phyloP scores from a whole-genome alignment of 176 grass and related monocot species.

The Microstegium vimineum region DNA sequence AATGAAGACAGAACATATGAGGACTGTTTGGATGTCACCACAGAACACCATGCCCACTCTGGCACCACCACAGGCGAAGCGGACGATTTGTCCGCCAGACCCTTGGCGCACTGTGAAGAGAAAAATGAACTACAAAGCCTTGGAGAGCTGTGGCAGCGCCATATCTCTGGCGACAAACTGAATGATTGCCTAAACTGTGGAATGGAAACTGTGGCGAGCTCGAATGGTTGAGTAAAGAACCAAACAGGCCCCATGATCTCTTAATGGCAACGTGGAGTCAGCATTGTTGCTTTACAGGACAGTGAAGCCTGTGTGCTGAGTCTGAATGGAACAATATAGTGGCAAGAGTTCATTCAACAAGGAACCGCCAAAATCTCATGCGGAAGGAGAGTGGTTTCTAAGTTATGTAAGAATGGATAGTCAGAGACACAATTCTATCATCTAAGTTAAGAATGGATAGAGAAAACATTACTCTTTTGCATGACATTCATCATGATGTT shows the following conservation, averaged over 20 bases:
- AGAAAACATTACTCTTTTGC: not conserved
- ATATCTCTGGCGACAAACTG: not conserved
- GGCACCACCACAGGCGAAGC: not conserved
- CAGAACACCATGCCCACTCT: not conserved
- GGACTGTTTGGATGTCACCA: not conserved
- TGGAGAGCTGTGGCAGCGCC: not conserved
- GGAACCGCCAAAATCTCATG: not conserved
- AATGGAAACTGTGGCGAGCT: not conserved
- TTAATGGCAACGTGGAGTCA: not conserved
- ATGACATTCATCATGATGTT: conserved; percentile 8
- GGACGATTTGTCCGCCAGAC: not conserved
- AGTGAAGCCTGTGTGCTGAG: not conserved
- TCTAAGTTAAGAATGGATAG: not conserved
- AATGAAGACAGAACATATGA: not conserved
- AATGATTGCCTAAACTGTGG: not conserved
- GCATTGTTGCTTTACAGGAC: not conserved
- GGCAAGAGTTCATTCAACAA: conserved; percentile 4
- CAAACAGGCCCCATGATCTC: not conserved
- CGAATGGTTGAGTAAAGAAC: not conserved
- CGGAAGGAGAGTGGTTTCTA: not conserved
- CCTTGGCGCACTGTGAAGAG: not conserved
- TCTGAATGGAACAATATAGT: not conserved
- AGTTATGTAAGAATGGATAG: not conserved
- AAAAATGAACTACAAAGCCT: not conserved
- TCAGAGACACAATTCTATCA: not conserved